phyloP scores from a whole-genome alignment of 345 rosid species.

The Jatropha curcas region DNA sequence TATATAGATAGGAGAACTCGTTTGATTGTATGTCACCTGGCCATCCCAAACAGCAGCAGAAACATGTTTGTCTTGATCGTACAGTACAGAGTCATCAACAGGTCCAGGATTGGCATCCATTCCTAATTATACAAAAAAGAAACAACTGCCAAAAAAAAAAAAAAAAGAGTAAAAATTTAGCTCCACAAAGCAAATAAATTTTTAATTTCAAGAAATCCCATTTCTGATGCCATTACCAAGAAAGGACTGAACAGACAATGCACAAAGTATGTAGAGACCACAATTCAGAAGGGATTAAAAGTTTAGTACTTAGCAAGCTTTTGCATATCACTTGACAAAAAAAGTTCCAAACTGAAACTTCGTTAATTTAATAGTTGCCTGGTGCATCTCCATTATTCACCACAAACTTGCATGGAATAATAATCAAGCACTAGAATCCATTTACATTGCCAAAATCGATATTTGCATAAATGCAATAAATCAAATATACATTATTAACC shows the following conservation, averaged over 20 bases:
- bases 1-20: not conserved
- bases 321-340: not conserved
- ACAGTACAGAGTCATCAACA: constrained; percentile 44
- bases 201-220: not conserved
- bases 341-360: not conserved
- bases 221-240: not conserved
- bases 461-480: not conserved
- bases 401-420: not conserved
- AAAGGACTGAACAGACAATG: not conserved
- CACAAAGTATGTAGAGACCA: not conserved
- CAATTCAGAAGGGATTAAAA: too few species aligned
- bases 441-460: constrained; percentile 6
- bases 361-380: too few species aligned
- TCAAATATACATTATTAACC: not conserved
- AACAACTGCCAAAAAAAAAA: not conserved
- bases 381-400: not conserved
- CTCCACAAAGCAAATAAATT: not conserved
- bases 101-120: constrained; percentile 85
- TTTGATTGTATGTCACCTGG: constrained; percentile 21
- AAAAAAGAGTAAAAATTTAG: not conserved
- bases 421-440: too few species aligned
- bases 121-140: not conserved
- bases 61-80: constrained; percentile 35
- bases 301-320: not conserved
- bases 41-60: constrained; percentile 40